A percentile compares a stretch with the other conserved stretches of the same genome.
Conservation (phyloP, 192 early-diverging fungal genomes). For the Podila epicladia region DNA sequence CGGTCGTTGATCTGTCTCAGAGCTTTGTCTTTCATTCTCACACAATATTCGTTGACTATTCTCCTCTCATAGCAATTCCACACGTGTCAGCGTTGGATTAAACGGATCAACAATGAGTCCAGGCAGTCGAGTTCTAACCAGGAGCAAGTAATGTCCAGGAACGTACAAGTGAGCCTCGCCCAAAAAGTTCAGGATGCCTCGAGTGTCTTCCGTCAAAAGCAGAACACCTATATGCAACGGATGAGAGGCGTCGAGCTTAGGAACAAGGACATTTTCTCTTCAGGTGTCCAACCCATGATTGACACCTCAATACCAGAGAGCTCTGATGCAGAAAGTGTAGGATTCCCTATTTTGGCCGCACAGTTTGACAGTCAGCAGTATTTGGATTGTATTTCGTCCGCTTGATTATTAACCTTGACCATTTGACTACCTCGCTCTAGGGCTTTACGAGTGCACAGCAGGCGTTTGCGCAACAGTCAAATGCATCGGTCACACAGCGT, state of each 20-base stretch:
- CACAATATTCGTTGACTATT: neutral
- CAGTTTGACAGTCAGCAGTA: neutral
- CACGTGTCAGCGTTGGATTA: constrained; percentile 80
- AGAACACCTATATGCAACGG: constrained; percentile 91
- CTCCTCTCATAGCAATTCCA: constrained; percentile 77
- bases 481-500: constrained; percentile 79
- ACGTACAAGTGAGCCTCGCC: constrained; percentile 92
- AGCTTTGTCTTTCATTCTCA: neutral
- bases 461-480: constrained; percentile 78
- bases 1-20: neutral
- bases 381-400: neutral
- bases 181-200: constrained; percentile 90
- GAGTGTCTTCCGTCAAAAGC: constrained; percentile 82
- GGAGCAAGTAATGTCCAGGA: constrained; percentile 74
- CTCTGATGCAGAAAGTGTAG: constrained; percentile 28
- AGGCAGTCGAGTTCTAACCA: constrained; percentile 60
- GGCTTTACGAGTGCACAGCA: constrained; percentile 91
- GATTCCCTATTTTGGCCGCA: neutral
- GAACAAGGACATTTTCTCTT: constrained; percentile 39
- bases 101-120: constrained; percentile 70
- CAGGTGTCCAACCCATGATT: constrained; percentile 31
- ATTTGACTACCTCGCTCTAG: constrained; percentile 35
- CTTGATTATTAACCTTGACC: neutral
- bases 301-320: constrained; percentile 39
- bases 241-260: constrained; percentile 52